Base-by-base conservation (phyloP, 352 stramenopile genomes). In the Phytopythium mirpurense region DNA sequence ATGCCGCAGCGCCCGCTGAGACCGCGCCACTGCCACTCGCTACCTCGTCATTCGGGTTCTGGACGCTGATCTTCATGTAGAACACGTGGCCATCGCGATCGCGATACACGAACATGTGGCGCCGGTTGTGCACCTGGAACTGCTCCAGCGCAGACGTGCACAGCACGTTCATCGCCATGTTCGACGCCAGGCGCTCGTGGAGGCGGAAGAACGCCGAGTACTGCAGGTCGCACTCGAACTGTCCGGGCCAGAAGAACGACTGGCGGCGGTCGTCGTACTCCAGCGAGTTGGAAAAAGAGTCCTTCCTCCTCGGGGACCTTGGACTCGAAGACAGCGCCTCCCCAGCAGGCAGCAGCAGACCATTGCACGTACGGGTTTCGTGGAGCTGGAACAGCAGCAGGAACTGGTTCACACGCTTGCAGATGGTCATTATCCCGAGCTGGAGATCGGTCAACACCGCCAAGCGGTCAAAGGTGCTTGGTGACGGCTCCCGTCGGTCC, bases 71-170 rank as follows among this genome's bases (percentile, higher is more conserved):
- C 51, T 90, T 90, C 67, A 95, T 91, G 59, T 95, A 95, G 65
- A 94, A 95, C 19, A 94, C 86, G 44, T 94, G 80, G 3, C 86
- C 83, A 21, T 83, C 77, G 5, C 82, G 79, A 60, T 95, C 83
- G 16, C 83, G 70, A 47, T 95, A 95, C 11, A 95, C 86, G 59
- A 95, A 95, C 27, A 91, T 80, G 31, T 95, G 78, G 2, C 80
- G 78, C 5, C 86, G 76, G 60, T 95, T 95, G 68, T 93, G 84
- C 31, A 95, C 86, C 74, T 95, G 82, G 45, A 95, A 95, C 50
- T 92, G 86, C 59, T 95, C 83, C 15, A 95, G 59, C 31, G 86
- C 86, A 53, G 85, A 90, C 16, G 82, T 90, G 27, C 80, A 93
- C 15, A 95, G 38, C 57, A 85, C 86, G 18, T 87, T 94, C 7